Base-by-base conservation (phyloP, 768 basidiomycete species). In the button mushroom (Agaricus bisporus) region DNA sequence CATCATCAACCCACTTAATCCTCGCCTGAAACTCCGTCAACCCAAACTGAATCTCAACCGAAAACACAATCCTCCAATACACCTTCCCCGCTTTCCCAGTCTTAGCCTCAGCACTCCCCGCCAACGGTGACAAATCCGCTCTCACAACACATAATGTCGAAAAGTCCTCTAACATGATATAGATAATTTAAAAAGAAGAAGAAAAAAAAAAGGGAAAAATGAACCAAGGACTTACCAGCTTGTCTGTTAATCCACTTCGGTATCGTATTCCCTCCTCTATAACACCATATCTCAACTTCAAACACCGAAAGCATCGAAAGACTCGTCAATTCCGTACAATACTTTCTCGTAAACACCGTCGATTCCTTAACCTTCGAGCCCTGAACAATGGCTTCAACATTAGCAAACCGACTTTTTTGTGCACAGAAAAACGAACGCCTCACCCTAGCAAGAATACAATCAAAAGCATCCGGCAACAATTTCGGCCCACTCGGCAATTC, bases 271-370 rank as follows among this genome's bases (percentile, higher is more conserved):
- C 84, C 84, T n/a, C 88, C 87, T 61, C 88, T 74, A 67, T 80
- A 91, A 63, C 88, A 90, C 88, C 88, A 90, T 59, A 91, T 78
- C 65, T 90, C 87, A 25, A 90, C 87, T 63, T 90, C 88, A 58
- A 91, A 90, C 15, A 89, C 84, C 12, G 85, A 86, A 4, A 89
- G 73, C 59, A 87, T 84, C 3, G 82, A 80, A 28, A 91, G 64
- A 57, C 79, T 88, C 8, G 88, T 90, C 36, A 91, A 76, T 63
- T 90, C 88, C 0, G 88, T 90, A 62, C 84, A 87, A 66, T 91
- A 89, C 63, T 91, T 91, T 50, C 88, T 75, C 51, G 82, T 85
- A 64, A 90, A 89, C 12, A 89, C 86, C 0, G 81, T 89, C 18
- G 85, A 88, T 63, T 89, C 88, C 56, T 89, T 88, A 49, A 90